Conservation (phyloP, 257 asterid species). For the Solanum gandarillasii region DNA sequence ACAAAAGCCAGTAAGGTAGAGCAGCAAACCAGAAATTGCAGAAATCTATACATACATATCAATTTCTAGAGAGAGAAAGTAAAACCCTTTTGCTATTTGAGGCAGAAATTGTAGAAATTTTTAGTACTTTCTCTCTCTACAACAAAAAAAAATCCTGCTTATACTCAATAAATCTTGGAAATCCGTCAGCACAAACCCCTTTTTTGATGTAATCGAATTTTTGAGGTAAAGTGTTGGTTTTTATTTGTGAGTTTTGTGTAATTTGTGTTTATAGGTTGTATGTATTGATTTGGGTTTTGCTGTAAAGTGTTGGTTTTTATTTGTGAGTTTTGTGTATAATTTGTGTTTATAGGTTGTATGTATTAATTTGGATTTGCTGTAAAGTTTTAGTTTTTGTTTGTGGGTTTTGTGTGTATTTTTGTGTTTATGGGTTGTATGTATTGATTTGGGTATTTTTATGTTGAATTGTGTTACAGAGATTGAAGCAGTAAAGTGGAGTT, state of each 20-base stretch:
- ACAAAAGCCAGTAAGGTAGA: conserved; percentile 12
- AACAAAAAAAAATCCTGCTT: neutral
- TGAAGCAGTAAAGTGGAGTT: neutral
- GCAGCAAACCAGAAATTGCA: neutral
- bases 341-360: neutral
- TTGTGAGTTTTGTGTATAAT: neutral
- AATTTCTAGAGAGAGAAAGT: conserved; percentile 4
- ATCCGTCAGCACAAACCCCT: neutral
- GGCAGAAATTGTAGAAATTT: neutral
- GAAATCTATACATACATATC: neutral
- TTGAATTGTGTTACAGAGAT: neutral
- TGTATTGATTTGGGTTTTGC: neutral
- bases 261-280: neutral
- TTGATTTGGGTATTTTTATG: neutral
- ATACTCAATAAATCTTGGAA: neutral
- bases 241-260: neutral
- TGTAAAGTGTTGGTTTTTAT: neutral
- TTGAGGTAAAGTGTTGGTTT: neutral
- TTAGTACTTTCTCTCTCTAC: neutral
- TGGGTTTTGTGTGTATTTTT: neutral
- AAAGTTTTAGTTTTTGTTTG: neutral
- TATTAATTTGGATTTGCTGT: neutral
- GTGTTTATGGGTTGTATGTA: neutral
- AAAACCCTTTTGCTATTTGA: neutral
- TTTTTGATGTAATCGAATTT: neutral